Conservation (phyloP, 768 basidiomycete species). For the Rhodotorula toruloides region DNA sequence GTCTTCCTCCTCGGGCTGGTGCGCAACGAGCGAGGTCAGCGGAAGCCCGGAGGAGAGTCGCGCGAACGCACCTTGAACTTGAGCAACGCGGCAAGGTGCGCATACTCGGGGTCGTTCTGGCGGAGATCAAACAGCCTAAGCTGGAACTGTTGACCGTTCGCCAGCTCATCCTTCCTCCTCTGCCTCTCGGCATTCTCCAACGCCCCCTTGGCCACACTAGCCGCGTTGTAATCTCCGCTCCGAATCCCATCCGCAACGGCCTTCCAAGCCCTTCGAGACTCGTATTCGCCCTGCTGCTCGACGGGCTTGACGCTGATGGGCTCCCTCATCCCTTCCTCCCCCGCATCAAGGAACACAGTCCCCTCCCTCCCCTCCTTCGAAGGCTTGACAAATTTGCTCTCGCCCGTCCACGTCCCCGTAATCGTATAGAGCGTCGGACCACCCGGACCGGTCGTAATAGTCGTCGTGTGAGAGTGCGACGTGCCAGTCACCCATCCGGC, state of each 20-base stretch:
- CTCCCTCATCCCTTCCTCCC: constrained; percentile 57
- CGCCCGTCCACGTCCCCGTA: constrained; percentile 75
- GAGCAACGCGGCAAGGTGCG: not conserved
- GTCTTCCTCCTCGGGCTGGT: constrained; percentile 30
- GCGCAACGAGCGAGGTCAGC: not conserved
- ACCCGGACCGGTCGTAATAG: constrained; percentile 46
- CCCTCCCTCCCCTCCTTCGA: constrained; percentile 49
- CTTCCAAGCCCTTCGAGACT: constrained; percentile 78
- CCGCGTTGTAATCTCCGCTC: constrained; percentile 81
- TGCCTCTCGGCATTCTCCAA: constrained; percentile 96
- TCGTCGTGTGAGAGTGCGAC: constrained; percentile 73
- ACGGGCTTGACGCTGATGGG: constrained; percentile 64
- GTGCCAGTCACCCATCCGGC: constrained; percentile 52
- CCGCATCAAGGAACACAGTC: constrained; percentile 70
- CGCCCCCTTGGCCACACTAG: constrained; percentile 76
- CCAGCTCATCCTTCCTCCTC: constrained; percentile 69
- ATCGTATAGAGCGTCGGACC: constrained; percentile 53
- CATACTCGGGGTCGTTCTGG: constrained; percentile 61
- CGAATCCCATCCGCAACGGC: constrained; percentile 84
- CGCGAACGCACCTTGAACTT: constrained; percentile 28
- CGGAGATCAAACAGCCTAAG: constrained; percentile 70
- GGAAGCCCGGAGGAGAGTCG: not conserved
- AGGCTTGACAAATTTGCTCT: constrained; percentile 43
- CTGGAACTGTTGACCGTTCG: constrained; percentile 64
- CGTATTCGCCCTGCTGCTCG: constrained; percentile 64